Base-by-base conservation (phyloP, 2,329 filamentous ascomycete species). In the Raffaelea deltoideospora region DNA sequence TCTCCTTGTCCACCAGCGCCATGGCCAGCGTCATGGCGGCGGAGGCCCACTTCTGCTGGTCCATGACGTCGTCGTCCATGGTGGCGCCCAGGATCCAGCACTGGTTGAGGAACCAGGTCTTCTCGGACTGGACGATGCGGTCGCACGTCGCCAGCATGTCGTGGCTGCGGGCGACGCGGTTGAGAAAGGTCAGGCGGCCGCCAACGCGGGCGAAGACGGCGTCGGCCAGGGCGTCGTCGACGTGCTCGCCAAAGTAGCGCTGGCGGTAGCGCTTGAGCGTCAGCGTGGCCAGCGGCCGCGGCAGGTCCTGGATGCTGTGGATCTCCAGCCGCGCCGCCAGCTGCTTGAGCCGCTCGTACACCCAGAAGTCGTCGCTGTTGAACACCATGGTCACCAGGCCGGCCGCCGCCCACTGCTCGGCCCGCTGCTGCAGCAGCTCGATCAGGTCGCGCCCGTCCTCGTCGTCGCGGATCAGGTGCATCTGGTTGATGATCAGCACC, bases 321-420 rank as follows among this genome's bases (percentile, higher is more conserved):
- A 98, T 81, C 51, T 95, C 87, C 84, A 98, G 93, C 32, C 90
- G 76, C 2, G 87, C 94, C 3, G 86, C 84, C 41, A 94, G 79
- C 53, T 84, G 79, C 64, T 95, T 95, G 36, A 98, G 63, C 13
- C 87, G 73, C 56, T 98, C 90, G 50, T 95, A 96, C 1, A 98
- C 82, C 90, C 90, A 98, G 59, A 94, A 98, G 53, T 96, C 90
- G 56, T 98, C 90, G 37, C 78, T 87, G 58, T 95, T 96, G 61
- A 98, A 86, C 24, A 98, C 77, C 65, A 85, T 72, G 1, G 90
- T 96, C 22, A 92, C 83, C 9, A 98, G 69, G 45, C 85, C 88
- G 17, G 82, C 76, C 2, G 88, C 90, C 2, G 90, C 88, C 90
- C 90, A 98, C 55, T 90, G 82, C 57, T 98, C 90, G 2, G 90